Percentiles rank a stretch among this genome's conserved stretches.
phyloP scores from a whole-genome alignment of 192 early-diverging fungal species.

The Podila minutissima region DNA sequence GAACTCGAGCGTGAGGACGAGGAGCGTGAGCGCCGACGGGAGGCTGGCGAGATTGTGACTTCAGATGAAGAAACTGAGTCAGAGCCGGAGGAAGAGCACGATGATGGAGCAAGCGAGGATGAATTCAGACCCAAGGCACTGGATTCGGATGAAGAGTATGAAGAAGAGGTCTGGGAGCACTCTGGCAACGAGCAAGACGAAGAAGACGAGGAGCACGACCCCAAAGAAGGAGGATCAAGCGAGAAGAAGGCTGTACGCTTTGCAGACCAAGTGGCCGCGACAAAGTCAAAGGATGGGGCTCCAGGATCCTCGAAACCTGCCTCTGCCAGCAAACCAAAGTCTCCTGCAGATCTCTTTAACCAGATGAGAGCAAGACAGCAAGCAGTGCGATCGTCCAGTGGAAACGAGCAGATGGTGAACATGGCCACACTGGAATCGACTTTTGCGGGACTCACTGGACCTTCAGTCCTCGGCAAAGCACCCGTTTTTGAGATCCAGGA shows the following conservation, averaged over 20 bases:
- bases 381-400: conserved; percentile 1
- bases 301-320: neutral
- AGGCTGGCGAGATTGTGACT: conserved; percentile 53
- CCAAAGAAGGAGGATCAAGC: neutral
- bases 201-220: conserved; percentile 31
- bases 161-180: conserved; percentile 53
- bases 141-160: conserved; percentile 52
- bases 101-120: conserved; percentile 49
- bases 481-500: conserved; percentile 17
- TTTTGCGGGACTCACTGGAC: conserved; percentile 10
- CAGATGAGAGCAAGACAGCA: conserved; percentile 36
- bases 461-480: conserved; percentile 1
- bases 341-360: conserved; percentile 43
- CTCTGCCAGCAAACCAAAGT: conserved; percentile 30
- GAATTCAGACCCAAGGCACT: conserved; percentile 53
- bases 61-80: conserved; percentile 53
- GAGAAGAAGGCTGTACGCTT: conserved; percentile 34
- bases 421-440: conserved; percentile 38
- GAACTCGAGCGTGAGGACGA: conserved; percentile 79
- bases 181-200: conserved; percentile 55
- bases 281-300: conserved; percentile 1
- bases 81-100: conserved; percentile 27
- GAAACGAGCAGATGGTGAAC: conserved; percentile 21
- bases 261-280: conserved; percentile 34
- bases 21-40: conserved; percentile 52